phyloP scores from a whole-genome alignment of 2,329 filamentous ascomycete genomes.

The Colletotrichum magnum region DNA sequence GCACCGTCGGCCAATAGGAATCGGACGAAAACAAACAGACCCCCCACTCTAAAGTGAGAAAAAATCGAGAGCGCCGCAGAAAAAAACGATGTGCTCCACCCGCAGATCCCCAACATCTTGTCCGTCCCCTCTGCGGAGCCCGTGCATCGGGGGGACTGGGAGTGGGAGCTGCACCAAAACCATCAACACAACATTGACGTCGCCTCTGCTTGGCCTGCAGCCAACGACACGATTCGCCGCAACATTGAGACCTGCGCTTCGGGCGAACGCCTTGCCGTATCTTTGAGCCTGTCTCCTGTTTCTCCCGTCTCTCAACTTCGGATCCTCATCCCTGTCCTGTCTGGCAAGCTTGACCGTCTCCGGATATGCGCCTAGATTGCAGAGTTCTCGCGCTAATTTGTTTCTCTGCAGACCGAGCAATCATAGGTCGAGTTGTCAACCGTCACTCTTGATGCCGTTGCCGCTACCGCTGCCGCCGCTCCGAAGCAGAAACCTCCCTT shows the following conservation, averaged over 20 bases:
- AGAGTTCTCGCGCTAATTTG: slow-evolving; percentile 4
- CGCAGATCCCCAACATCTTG: slow-evolving; percentile 62
- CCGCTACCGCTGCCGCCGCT: slow-evolving; percentile 11
- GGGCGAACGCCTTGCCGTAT: slow-evolving; percentile 19
- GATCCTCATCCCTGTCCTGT: background rate
- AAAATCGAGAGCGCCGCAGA: slow-evolving; percentile 19
- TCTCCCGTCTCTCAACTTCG: slow-evolving; percentile 9
- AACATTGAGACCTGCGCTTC: background rate
- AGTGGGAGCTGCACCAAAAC: background rate
- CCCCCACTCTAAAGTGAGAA: slow-evolving; percentile 24
- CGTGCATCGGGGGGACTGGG: slow-evolving; percentile 14
- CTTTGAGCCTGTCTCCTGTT: slow-evolving; percentile 2
- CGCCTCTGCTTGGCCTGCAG: background rate
- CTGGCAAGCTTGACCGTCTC: background rate
- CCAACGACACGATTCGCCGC: background rate
- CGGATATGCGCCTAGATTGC: background rate
- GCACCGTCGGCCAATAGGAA: slow-evolving; percentile 14
- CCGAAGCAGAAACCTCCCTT: slow-evolving; percentile 26
- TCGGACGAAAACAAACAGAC: slow-evolving; percentile 15
- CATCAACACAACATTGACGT: slow-evolving; percentile 17
- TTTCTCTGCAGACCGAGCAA: slow-evolving; percentile 19
- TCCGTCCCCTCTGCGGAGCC: slow-evolving; percentile 47
- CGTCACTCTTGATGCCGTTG: background rate
- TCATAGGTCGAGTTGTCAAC: background rate
- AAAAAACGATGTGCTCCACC: slow-evolving; percentile 43